phyloP scores from a whole-genome alignment of 495 filamentous ascomycete species.

The Zalerion maritima region DNA sequence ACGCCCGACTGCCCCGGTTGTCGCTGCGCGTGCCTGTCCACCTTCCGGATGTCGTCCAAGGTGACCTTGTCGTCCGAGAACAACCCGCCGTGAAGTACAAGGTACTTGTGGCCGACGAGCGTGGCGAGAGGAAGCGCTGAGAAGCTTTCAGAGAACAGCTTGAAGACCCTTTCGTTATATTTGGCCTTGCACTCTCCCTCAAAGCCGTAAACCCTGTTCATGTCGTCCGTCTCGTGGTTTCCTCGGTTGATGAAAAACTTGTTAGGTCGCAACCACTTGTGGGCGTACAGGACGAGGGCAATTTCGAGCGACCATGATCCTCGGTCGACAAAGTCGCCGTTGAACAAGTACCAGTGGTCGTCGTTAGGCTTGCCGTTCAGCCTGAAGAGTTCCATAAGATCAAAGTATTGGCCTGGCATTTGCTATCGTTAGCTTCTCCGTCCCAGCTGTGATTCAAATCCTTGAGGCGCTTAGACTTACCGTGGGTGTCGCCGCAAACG shows the following conservation, averaged over 20 bases:
- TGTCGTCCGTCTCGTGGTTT: constrained; percentile 99
- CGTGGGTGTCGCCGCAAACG: constrained; percentile 96
- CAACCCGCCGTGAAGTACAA: constrained; percentile 88
- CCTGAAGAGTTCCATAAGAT: constrained; percentile 90
- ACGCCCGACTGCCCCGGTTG: constrained; percentile 91
- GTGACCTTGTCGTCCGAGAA: constrained; percentile 95
- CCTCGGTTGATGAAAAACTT: constrained; percentile 93
- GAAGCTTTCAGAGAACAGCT: constrained; percentile 96
- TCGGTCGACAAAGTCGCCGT: constrained; percentile 96
- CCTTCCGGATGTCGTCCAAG: constrained; percentile 82
- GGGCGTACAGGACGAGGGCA: constrained; percentile 81
- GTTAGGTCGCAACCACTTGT: constrained; percentile 86
- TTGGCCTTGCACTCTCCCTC: constrained; percentile 97
- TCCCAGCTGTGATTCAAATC: constrained; percentile 1
- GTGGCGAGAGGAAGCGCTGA: constrained; percentile 88
- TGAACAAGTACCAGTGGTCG: constrained; percentile 89
- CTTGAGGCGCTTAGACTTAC: constrained; percentile 27
- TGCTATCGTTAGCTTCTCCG: constrained; percentile 10
- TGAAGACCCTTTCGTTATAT: constrained; percentile 89
- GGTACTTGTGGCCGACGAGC: constrained; percentile 78
- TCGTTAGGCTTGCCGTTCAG: constrained; percentile 74
- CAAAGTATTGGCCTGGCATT: constrained; percentile 79
- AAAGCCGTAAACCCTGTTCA: constrained; percentile 98
- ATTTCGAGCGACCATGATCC: constrained; percentile 97
- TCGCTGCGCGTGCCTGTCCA: constrained; percentile 80